These are phyloP conservation scores for Hebeloma cylindrosporum DNA, from an alignment of 768 basidiomycete species.

Conservation along the genomic window DNA sequence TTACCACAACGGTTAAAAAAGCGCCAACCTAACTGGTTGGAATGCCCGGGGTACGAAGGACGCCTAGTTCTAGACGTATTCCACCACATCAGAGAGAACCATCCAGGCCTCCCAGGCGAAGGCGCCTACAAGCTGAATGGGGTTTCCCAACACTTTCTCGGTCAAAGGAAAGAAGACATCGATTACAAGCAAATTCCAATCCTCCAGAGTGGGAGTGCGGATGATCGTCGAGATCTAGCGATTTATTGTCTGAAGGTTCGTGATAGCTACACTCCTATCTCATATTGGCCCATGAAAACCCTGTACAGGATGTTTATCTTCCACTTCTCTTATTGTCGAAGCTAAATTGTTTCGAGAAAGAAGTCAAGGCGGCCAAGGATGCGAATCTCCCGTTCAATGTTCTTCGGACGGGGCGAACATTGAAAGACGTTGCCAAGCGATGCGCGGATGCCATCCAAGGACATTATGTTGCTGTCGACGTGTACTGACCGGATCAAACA, in stretches of 20 bases:
- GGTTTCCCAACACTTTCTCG: constrained; percentile 88
- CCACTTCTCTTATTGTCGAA: constrained; percentile 91
- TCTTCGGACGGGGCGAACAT: constrained; percentile 13
- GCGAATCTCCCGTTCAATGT: constrained; percentile 21
- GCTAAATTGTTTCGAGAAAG: constrained; percentile 78
- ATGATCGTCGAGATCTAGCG: constrained; percentile 82
- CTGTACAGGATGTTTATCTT: constrained; percentile 83
- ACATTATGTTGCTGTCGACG: constrained; percentile 13
- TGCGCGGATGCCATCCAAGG: constrained; percentile 15
- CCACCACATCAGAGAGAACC: constrained; percentile 92
- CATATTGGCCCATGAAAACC: neutral
- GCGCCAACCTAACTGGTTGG: constrained; percentile 80
- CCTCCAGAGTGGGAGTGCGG: constrained; percentile 87
- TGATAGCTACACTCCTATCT: constrained; percentile 2
- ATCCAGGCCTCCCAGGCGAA: constrained; percentile 53
- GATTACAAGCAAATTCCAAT: constrained; percentile 92
- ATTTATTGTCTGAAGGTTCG: constrained; percentile 92
- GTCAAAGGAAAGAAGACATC: constrained; percentile 95
- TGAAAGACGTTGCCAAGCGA: constrained; percentile 13
- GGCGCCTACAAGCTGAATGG: constrained; percentile 91
- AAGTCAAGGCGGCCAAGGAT: constrained; percentile 17
- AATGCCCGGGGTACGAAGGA: constrained; percentile 58
- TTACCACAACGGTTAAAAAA: constrained; percentile 58
- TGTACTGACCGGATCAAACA: no score
- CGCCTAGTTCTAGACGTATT: constrained; percentile 89